Conservation (phyloP, 495 filamentous ascomycete genomes). For the Aspergillus leporis region DNA sequence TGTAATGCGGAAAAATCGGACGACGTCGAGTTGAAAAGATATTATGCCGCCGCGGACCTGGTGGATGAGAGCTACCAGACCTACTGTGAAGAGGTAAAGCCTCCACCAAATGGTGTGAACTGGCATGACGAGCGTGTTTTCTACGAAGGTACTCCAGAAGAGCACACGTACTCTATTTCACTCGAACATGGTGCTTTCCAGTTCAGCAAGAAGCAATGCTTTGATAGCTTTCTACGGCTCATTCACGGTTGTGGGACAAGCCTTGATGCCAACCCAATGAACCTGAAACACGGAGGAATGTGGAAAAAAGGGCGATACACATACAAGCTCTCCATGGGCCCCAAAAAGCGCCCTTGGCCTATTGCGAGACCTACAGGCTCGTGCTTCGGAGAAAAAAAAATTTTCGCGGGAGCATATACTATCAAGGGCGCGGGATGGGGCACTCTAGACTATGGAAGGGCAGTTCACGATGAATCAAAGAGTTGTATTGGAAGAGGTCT, state of each 20-base stretch:
- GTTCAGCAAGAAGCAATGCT: neutral
- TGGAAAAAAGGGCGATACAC: neutral
- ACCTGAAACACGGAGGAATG: neutral
- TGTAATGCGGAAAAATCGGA: neutral
- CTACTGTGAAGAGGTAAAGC: neutral
- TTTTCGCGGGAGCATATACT: neutral
- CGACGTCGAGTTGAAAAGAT: neutral
- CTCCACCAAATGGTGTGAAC: neutral
- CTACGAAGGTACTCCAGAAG: slow-evolving; percentile 1
- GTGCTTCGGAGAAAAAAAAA: neutral
- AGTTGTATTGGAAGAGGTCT: slow-evolving; percentile 20
- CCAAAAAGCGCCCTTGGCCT: neutral
- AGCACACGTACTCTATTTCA: neutral
- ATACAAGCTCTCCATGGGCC: neutral
- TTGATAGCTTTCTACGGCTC: neutral
- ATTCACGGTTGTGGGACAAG: slow-evolving; percentile 6
- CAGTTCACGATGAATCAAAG: neutral
- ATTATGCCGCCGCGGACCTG: neutral
- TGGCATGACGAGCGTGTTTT: slow-evolving; percentile 11
- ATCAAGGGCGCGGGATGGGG: neutral
- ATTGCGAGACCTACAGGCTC: neutral
- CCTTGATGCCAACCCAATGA: neutral
- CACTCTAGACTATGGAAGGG: neutral
- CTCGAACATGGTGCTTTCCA: neutral
- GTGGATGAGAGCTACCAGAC: slow-evolving; percentile 7